These are phyloP conservation scores for Mangifera indica DNA, from an alignment of 345 rosid species.

Conservation along the genomic window DNA sequence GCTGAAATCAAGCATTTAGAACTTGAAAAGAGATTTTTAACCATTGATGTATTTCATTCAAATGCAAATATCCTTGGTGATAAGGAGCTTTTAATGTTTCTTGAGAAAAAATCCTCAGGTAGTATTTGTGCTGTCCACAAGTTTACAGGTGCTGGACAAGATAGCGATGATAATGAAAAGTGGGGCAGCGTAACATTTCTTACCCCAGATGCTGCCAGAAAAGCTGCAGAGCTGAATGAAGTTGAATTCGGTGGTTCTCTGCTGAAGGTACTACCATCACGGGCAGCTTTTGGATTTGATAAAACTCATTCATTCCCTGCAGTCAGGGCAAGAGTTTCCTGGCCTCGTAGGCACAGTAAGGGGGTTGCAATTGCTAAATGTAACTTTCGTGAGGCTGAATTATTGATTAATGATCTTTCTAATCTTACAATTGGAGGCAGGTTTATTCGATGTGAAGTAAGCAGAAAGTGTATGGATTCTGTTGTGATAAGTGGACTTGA, in stretches of 20 bases:
- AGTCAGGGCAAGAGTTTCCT: slow-evolving; percentile 60
- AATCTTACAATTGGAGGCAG: slow-evolving; percentile 50
- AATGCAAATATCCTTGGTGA: slow-evolving; percentile 44
- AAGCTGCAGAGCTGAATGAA: slow-evolving; percentile 55
- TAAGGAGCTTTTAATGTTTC: slow-evolving; percentile 62
- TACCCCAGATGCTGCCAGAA: slow-evolving; percentile 68
- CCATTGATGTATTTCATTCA: slow-evolving; percentile 58
- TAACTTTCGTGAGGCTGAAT: slow-evolving; percentile 40
- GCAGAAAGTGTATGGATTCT: slow-evolving; percentile 34
- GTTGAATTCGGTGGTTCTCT: slow-evolving; percentile 56
- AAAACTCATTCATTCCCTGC: slow-evolving; percentile 63
- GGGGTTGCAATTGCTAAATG: slow-evolving; percentile 57
- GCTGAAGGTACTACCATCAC: slow-evolving; percentile 54
- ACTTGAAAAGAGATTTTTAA: slow-evolving; percentile 60
- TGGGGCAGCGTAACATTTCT: slow-evolving; percentile 89
- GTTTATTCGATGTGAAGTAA: slow-evolving; percentile 34
- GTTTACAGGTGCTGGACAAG: slow-evolving; percentile 39
- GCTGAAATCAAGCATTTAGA: slow-evolving; percentile 89
- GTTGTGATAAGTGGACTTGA: slow-evolving; percentile 51
- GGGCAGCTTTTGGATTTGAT: slow-evolving; percentile 40
- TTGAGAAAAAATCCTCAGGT: slow-evolving; percentile 58
- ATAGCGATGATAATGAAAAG: slow-evolving; percentile 50
- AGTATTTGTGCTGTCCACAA: slow-evolving; percentile 60
- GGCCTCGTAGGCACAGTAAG: slow-evolving; percentile 72
- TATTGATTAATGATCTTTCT: slow-evolving; percentile 40